These are phyloP conservation scores for Abrus pulchellus DNA, from an alignment of 306 rosid genomes.

Conservation along the genomic window DNA sequence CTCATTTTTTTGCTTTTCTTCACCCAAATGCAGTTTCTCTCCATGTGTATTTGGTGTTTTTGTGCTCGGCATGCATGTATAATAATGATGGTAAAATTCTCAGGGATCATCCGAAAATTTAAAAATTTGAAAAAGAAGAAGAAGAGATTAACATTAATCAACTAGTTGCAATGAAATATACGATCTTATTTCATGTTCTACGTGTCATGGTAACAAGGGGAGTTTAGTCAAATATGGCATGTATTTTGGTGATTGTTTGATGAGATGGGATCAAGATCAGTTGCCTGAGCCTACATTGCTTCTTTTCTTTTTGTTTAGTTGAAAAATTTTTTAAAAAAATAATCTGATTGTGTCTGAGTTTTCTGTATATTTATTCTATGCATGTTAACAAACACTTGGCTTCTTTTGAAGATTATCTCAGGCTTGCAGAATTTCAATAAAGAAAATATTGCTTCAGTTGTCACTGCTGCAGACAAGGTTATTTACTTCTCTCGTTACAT, in stretches of 20 bases:
- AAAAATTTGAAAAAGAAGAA: background rate
- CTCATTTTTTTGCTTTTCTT: conserved; percentile 4
- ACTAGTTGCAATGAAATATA: conserved; percentile 17
- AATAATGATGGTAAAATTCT: background rate
- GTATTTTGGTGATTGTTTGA: background rate
- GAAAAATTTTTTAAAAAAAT: background rate
- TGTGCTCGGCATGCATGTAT: background rate
- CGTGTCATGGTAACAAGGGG: conserved; percentile 4
- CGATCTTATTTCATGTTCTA: background rate
- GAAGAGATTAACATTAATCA: conserved; percentile 9
- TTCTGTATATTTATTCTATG: background rate
- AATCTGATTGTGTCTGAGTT: conserved; percentile 11
- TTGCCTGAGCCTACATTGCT: background rate
- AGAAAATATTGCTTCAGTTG: conserved; percentile 83
- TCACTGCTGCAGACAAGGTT: conserved; percentile 95
- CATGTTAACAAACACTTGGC: conserved; percentile 43
- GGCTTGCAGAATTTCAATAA: conserved; percentile 85
- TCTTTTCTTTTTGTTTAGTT: background rate
- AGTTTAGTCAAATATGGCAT: conserved; percentile 6
- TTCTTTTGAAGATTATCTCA: conserved; percentile 77
- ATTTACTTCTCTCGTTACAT: conserved; percentile 25
- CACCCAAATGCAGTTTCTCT: background rate
- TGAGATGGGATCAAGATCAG: background rate
- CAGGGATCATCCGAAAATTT: background rate
- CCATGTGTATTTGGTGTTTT: background rate